Conservation (phyloP, 2,329 filamentous ascomycete species). For the Cadophora sp. region DNA sequence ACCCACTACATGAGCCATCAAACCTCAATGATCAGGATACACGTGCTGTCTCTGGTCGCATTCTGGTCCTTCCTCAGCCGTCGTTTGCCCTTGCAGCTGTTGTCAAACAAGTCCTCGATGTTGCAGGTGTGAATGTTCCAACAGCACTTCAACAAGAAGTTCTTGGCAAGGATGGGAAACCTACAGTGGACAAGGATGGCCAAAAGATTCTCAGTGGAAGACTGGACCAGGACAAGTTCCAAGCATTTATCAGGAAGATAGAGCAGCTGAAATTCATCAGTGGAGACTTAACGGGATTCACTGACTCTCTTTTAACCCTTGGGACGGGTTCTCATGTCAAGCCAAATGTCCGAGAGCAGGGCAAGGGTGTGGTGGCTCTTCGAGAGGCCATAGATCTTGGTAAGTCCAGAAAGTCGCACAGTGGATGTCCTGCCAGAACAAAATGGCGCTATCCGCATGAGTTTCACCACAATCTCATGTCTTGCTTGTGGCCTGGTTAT, state of each 20-base stretch:
- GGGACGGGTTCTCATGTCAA: conserved; percentile 51
- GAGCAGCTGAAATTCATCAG: conserved; percentile 34
- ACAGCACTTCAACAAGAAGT: neutral
- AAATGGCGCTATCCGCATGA: no score
- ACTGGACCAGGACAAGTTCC: neutral
- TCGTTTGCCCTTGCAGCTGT: conserved; percentile 46
- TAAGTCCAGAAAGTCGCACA: conserved; percentile 11
- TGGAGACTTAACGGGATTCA: conserved; percentile 44
- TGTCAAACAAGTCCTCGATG: conserved; percentile 22
- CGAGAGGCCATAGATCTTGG: conserved; percentile 35
- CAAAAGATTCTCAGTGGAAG: neutral
- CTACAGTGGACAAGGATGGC: conserved; percentile 1
- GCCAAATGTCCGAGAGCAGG: conserved; percentile 42
- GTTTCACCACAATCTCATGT: no score
- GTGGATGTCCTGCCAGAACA: no score
- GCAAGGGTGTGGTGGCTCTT: conserved; percentile 19
- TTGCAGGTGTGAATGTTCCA: conserved; percentile 1
- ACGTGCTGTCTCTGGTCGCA: conserved; percentile 47
- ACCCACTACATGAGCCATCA: neutral
- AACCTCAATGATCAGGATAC: conserved; percentile 25
- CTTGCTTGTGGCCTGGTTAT: neutral
- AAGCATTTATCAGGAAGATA: conserved; percentile 13
- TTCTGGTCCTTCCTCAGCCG: conserved; percentile 51
- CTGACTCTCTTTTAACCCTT: conserved; percentile 45
- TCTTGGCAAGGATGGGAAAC: neutral